phyloP scores from a whole-genome alignment of 2,329 filamentous ascomycete species.

The Fusarium fracticaudum region DNA sequence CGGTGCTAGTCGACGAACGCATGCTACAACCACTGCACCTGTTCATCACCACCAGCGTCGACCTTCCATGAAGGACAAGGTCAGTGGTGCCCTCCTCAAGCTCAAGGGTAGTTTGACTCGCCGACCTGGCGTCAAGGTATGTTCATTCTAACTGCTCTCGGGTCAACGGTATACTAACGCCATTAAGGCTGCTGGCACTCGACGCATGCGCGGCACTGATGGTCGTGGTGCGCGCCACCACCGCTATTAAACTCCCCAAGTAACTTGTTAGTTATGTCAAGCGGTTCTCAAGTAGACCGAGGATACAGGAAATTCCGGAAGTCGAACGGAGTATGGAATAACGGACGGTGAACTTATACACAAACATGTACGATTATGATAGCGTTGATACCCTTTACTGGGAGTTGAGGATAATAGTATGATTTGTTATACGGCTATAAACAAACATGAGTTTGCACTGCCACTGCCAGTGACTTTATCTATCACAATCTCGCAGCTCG shows the following conservation, averaged over 20 bases:
- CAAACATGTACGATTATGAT: conserved; percentile 37
- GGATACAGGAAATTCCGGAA: conserved; percentile 7
- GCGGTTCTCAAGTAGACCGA: not conserved
- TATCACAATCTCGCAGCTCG: conserved; percentile 26
- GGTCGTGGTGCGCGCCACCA: conserved; percentile 64
- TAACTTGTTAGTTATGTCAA: not conserved
- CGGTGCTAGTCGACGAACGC: conserved; percentile 50
- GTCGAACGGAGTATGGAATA: not conserved
- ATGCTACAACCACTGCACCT: conserved; percentile 46
- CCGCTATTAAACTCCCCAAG: conserved; percentile 24
- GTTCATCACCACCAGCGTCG: conserved; percentile 74
- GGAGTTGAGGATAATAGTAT: conserved; percentile 27
- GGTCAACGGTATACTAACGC: conserved; percentile 5
- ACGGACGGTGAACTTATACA: not conserved
- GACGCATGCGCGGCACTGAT: conserved; percentile 79
- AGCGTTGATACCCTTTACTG: conserved; percentile 27
- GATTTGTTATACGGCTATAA: conserved; percentile 13
- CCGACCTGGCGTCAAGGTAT: conserved; percentile 75
- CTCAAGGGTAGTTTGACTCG: conserved; percentile 75
- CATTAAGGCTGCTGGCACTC: conserved; percentile 74
- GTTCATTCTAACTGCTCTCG: not conserved
- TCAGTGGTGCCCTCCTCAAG: conserved; percentile 79
- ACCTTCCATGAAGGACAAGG: conserved; percentile 77
- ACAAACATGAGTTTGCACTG: not conserved
- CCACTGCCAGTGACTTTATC: conserved; percentile 20